A percentile compares a stretch with the other conserved stretches of the same genome.
These are phyloP conservation scores for Neurospora sp. DNA, from an alignment of 2,329 filamentous ascomycete genomes.

Conservation along the genomic window DNA sequence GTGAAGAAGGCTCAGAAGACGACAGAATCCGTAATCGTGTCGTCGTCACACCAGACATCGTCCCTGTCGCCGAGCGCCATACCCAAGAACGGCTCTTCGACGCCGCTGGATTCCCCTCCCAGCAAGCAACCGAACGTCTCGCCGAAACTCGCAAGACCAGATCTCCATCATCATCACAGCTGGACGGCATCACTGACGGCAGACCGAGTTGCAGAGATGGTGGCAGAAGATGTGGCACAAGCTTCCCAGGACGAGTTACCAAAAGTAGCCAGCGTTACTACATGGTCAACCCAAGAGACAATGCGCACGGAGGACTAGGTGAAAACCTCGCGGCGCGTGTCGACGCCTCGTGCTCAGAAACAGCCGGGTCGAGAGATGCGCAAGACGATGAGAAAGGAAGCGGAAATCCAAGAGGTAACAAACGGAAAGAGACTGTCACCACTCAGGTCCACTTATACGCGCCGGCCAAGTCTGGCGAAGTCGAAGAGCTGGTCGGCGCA, in stretches of 20 bases:
- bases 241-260: not conserved
- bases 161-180: constrained; percentile 7
- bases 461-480: constrained; percentile 8
- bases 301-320: constrained; percentile 7
- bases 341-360: not conserved
- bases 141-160: constrained; percentile 17
- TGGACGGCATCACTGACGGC: constrained; percentile 1
- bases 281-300: constrained; percentile 14
- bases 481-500: not conserved
- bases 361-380: constrained; percentile 9
- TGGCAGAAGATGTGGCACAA: constrained; percentile 5
- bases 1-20: not conserved
- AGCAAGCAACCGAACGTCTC: constrained; percentile 19
- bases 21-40: not conserved
- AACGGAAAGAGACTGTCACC: constrained; percentile 4
- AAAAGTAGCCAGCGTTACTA: constrained; percentile 23
- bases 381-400: constrained; percentile 13
- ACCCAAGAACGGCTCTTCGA: constrained; percentile 11
- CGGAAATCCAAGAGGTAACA: not conserved
- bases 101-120: constrained; percentile 18
- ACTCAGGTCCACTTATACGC: constrained; percentile 25
- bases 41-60: constrained; percentile 6
- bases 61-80: constrained; percentile 6
- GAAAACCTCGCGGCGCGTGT: constrained; percentile 1
- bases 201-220: constrained; percentile 14